Evolutionary conservation across 441 rosid species (phyloP).

Genomic region (Melastoma candidum): DNA sequence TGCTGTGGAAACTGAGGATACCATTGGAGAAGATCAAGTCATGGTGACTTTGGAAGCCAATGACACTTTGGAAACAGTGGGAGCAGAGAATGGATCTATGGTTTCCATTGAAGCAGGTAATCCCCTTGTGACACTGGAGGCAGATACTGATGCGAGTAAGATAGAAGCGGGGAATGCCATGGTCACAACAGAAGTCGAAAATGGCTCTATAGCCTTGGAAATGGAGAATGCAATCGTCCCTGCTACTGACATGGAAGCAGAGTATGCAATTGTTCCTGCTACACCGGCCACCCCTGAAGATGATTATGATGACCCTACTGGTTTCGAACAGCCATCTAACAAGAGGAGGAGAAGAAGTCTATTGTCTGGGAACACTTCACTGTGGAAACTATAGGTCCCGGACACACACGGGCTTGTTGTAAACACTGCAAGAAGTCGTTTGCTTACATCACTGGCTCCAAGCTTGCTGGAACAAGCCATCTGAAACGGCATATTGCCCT

Average conservation of each 20-base stretch:
- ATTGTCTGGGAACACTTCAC: constrained; percentile 94
- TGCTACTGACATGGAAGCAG: constrained; percentile 1
- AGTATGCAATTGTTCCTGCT: constrained; percentile 23
- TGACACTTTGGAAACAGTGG: too few species aligned
- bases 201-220: too few species aligned
- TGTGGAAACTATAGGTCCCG: constrained; percentile 57
- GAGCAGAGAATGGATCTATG: too few species aligned
- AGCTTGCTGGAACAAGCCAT: constrained; percentile 96
- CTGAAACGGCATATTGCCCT: constrained; percentile 81
- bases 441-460: constrained; percentile 78
- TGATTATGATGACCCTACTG: constrained; percentile 25
- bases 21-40: too few species aligned
- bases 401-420: constrained; percentile 69
- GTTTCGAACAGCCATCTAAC: constrained; percentile 37
- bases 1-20: too few species aligned
- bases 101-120: too few species aligned
- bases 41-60: too few species aligned
- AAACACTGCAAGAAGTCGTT: constrained; percentile 82
- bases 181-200: too few species aligned
- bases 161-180: too few species aligned
- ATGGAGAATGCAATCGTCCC: too few species aligned
- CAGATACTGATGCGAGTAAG: too few species aligned
- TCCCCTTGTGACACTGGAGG: too few species aligned
- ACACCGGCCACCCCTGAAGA: constrained; percentile 29
- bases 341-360: constrained; percentile 82